Evolutionary conservation across 805 yeast species (phyloP), one percentile per base, ranked within the genome.

Genomic region (Pichia californica): DNA sequence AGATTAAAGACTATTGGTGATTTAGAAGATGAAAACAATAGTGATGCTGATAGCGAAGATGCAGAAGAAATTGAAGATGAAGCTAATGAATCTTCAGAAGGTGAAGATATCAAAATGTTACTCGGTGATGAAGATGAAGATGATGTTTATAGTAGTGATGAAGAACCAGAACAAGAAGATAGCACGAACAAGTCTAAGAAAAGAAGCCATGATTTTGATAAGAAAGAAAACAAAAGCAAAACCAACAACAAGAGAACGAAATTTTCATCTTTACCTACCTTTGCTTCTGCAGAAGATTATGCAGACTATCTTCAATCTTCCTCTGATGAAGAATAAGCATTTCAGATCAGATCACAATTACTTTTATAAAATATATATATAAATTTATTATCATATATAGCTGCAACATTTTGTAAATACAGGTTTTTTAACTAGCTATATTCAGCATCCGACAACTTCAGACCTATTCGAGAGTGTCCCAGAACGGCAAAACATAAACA

Each of bases 281-380:
- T 88, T 67, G 97, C 96, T 1, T 81, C 88, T 36, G 95, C 81
- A 9, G 96, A 85, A 33, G 95, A 85, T 48, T 88, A 88, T 59
- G 81, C 91, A 23, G 71, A 85, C 57, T 81, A 80, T 53, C 65
- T 85, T 60, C 71, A 71, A 25, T 79, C 84, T 25, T 79, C 84
- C 14, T 85, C 81, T 25, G 84, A 77, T 40, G 85, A 79, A 27
- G 62, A 59, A 23, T 52, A 52, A 33, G 1, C 20, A 16, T 30
- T 31, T 14, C 33, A 15, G 7, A 31, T 15, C n/a, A 15, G 33
- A n/a, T 19, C 10, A 31, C 14, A 30, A n/a, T 7, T 31, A 14
- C 18, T 4, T 31, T 19, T 31, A 31, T 31, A 31, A 31, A 31
- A 13, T 11, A 31, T 11, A 18, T 18, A 19, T 6, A 31, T 11